phyloP scores from a whole-genome alignment of 2,329 filamentous ascomycete species.

The Neonectria magnoliae region DNA sequence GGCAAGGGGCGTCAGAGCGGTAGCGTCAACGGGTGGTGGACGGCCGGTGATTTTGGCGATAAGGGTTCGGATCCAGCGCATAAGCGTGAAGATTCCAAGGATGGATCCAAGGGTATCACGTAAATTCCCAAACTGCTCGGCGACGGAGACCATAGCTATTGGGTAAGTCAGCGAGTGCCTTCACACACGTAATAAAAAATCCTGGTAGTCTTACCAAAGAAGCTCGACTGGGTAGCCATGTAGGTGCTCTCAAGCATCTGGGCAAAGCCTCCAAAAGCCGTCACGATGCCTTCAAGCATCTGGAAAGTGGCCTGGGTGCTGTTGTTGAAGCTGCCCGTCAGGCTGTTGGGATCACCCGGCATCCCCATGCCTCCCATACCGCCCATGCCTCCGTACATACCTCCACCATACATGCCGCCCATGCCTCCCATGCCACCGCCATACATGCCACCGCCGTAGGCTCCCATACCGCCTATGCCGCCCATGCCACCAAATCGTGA shows the following conservation, averaged over 20 bases:
- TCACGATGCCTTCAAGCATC: slow-evolving; percentile 96
- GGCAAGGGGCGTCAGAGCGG: slow-evolving; percentile 85
- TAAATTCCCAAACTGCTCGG: slow-evolving; percentile 94
- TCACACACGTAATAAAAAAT: not conserved
- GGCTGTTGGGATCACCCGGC: slow-evolving; percentile 88
- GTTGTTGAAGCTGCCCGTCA: slow-evolving; percentile 95
- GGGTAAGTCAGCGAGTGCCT: slow-evolving; percentile 17
- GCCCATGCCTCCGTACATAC: slow-evolving; percentile 55
- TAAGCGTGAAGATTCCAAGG: slow-evolving; percentile 92
- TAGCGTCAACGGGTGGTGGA: slow-evolving; percentile 87
- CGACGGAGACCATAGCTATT: slow-evolving; percentile 96
- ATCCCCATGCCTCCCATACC: slow-evolving; percentile 58
- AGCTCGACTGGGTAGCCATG: slow-evolving; percentile 98
- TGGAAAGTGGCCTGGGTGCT: slow-evolving; percentile 97
- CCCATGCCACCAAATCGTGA: slow-evolving; percentile 52
- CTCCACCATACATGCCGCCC: slow-evolving; percentile 52
- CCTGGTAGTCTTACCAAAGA: slow-evolving; percentile 77
- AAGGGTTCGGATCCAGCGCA: slow-evolving; percentile 92
- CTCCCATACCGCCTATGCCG: slow-evolving; percentile 43
- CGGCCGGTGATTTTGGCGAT: slow-evolving; percentile 93
- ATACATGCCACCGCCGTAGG: slow-evolving; percentile 55
- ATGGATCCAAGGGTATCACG: slow-evolving; percentile 93
- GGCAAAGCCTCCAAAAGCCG: slow-evolving; percentile 95
- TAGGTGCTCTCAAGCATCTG: slow-evolving; percentile 99
- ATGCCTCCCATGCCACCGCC: slow-evolving; percentile 50